Conservation (phyloP, 805 yeast species). For the Tetrapisispora nanseiensis region DNA sequence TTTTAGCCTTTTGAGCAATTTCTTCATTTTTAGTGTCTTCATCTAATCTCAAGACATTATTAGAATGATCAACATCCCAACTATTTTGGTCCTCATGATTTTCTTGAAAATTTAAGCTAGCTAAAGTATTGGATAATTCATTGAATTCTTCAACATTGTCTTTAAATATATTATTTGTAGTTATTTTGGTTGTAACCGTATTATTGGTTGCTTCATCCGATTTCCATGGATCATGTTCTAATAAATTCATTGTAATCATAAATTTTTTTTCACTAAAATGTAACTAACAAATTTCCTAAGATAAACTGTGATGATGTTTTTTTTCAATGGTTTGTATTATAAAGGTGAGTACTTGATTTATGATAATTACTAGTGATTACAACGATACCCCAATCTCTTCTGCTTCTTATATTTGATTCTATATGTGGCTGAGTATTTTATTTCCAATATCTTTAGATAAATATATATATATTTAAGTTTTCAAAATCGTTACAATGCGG, state of each 20-base stretch:
- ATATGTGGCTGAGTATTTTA: too few relatives aligned
- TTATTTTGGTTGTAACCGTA: neutral
- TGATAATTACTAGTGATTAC: too few relatives aligned
- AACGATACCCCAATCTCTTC: too few relatives aligned
- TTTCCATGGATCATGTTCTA: conserved; percentile 3
- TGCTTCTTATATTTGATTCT: too few relatives aligned
- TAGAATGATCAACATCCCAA: neutral
- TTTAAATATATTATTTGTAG: neutral
- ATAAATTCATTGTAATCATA: neutral
- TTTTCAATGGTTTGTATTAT: too few relatives aligned
- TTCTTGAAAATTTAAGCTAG: neutral
- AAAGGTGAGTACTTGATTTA: too few relatives aligned
- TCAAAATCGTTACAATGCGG: too few relatives aligned
- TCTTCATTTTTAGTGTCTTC: neutral
- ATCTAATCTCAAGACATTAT: neutral
- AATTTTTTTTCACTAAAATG: too few relatives aligned
- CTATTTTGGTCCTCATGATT: neutral
- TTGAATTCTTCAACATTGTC: neutral
- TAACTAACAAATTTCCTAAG: too few relatives aligned
- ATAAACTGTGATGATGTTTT: too few relatives aligned
- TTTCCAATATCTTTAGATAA: too few relatives aligned
- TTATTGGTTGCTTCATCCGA: neutral
- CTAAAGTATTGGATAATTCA: neutral
- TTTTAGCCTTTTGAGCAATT: neutral
- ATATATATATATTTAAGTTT: too few relatives aligned